Evolutionary conservation across 805 yeast species (phyloP), one percentile per base, ranked within the genome.

Genomic region (Nakazawaea sp.): DNA sequence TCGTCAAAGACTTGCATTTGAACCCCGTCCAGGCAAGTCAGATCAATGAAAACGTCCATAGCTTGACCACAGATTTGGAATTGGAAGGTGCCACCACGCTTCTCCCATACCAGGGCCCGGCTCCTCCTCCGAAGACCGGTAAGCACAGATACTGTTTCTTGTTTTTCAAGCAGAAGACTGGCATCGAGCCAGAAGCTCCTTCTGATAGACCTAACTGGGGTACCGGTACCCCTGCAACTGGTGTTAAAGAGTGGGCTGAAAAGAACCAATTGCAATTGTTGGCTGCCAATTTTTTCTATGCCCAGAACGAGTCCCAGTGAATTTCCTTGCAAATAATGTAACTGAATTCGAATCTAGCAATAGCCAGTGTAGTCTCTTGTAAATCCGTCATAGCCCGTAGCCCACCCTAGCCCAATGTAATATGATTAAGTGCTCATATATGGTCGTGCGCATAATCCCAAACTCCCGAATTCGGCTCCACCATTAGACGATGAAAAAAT

Each of bases 41-140:
- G 27, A 45, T 50, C 18, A 45, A 42, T 16, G 56, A 48, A 27
- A 50, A 57, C 25, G 52, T 49, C 16, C 62, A 55, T 31, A 49
- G 44, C 19, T 45, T 60, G 27, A 58, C 68, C 12, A 55, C 68
- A 1, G 60, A 59, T n/a, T 42, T 58, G 21, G 55, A 59, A 12
- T 43, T 66, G 7, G 30, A 27, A 4, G 29, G 40, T 13, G 78
- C 73, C 16, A 51, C 44, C 16, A 66, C 66, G 30, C 45, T 82
- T 21, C 52, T 77, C 30, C 63, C 77, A 5, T 87, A 88, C 58
- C 52, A 62, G 47, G 95, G 95, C 0, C 96, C 96, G 3, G 96
- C 75, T 4, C 96, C 96, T n/a, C 96, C 96, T 27, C 71, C 72
- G 33, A 78, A 77, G 38, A 83, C 96, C 1, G 90, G 94, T 11